Base-by-base conservation (phyloP, 192 early-diverging fungal species). In the Backusella mclennaniae region DNA sequence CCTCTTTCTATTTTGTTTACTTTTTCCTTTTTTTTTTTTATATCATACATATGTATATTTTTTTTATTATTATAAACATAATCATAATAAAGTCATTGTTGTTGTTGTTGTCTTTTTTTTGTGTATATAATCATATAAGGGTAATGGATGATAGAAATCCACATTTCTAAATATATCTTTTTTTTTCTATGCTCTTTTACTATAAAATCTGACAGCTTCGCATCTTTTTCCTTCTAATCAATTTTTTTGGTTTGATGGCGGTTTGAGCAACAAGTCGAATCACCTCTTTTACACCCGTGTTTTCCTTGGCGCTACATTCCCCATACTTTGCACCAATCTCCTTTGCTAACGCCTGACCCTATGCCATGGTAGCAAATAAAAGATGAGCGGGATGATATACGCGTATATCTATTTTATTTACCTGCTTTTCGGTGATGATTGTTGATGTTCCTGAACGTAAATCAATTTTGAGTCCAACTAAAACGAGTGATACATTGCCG, bases 291-390 rank as follows among this genome's bases (percentile, higher is more conserved):
- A 72, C 70, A 19, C 26, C 39, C 31, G 41, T 49, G 8, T 72
- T 72, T 17, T 42, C 70, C 31, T 72, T 72, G 15, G 70, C 70
- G 31, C 70, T 72, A 1, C 70, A 72, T 29, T 72, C 70, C 17
- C 70, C 39, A 72, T 72, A 72, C 44, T 72, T 72, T 29, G 70
- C 70, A 42, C 46, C 46, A 21, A 72, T 72, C 44, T 72, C 70
- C 12, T 72, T 72, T 42, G 70, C 70, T 9, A 72, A 52, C 26
- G 35, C 21, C 12, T 33, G n/a, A 9, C 70, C 70, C 70, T 72
- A 17, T 33, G 11, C 2, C 38, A 39, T 39, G 9, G 11, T 39
- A 39, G 11, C 38, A 39, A 39, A 39, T 39, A 39, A 39, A 39
- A 11, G 11, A 3, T 44, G 42, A 44, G 42, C 42, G 15, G 15